Evolutionary conservation across 2,329 filamentous ascomycete species (phyloP), one percentile per base, ranked within the genome.

Genomic region (Colletotrichum cereale): DNA sequence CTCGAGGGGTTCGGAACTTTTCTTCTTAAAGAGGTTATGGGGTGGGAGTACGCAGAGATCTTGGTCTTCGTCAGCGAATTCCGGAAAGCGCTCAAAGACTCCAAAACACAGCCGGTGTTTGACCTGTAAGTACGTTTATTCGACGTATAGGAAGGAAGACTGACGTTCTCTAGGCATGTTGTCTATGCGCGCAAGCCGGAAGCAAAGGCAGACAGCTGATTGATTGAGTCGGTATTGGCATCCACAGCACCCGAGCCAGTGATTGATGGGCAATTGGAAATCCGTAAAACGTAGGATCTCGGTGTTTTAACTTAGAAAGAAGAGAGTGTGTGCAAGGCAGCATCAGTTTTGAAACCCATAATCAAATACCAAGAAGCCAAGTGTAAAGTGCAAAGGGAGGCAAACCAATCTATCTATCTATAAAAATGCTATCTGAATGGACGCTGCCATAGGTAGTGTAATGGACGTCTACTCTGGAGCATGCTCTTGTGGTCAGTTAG

Each of bases 1-100:
- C 58, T 79, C 3, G 78, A 79, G 24, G 77, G 77, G 0, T 81
- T 80, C 53, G 79, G 71, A 0, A 56, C 75, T 1, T 77, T 76
- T 6, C 72, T 78, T 0, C 50, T 78, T 5, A 76, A 76, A 7
- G 75, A 81, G 50, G 42, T 80, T 6, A 24, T 81, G 50, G 79
- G 77, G 0, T 79, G 78, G 78, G 71, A 69, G 1, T 70, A 70
- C 12, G 77, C 79, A 0, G 75, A 80, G 63, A 69, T 78, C 1
- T 1, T 71, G n/a, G 74, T 76, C 2, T 52, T 80, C 11, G 65
- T 77, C 31, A 67, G 62, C 4, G 38, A 77, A 60, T 77, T 78
- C 58, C 65, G 76, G 2, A 53, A 36, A 11, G 47, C 38, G 0
- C 12, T 73, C 11, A 62, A 57, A 21, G 31, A 74, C n/a, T 5